Base-by-base conservation (phyloP, 495 filamentous ascomycete genomes). In the Annulohypoxylon moriforme region DNA sequence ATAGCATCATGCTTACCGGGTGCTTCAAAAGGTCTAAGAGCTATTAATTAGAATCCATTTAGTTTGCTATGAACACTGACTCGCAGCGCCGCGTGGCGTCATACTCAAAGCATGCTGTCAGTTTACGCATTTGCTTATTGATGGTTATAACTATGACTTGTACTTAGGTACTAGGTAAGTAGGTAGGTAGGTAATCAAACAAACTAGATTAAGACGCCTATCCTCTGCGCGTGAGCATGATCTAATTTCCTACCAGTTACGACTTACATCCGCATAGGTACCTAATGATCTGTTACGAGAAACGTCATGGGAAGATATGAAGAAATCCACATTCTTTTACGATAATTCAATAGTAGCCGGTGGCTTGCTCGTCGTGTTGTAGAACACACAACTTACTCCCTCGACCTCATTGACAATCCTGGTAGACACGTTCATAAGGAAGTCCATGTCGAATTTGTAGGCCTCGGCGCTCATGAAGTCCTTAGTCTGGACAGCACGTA, bases 321-420 rank as follows among this genome's bases (percentile, higher is more conserved):
- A 10, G 22, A n/a, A 52, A 31, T 16, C 25, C 22, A 52, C 10
- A 27, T 27, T 7, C 14, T 7, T 8, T 78, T 86, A 93, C 80
- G 92, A 89, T 83, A 93, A 85, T 81, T 93, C 91, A 73, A 92
- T 93, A 4, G 89, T 93, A 64, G 89, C 92, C 38, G 92, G 92
- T 40, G 93, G 92, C 82, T 94, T 94, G 83, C 89, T 92, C 20
- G 92, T 93, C 53, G 89, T 83, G 67, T 89, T 87, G 61, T 85
- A 85, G 1, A 77, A 78, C 9, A 85, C 84, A n/a, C 83, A 74
- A 66, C 85, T 89, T 9, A 91, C 85, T 7, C 93, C 94, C 60
- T 91, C 81, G 4, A 97, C 93, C 80, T 97, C 93, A 78, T 97
- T 97, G 44, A 92, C 87, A 59, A 97, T 97, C 55, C 92, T 81